These are phyloP conservation scores for Zarea fungicola DNA, from an alignment of 2,329 filamentous ascomycete genomes.

Conservation along the genomic window DNA sequence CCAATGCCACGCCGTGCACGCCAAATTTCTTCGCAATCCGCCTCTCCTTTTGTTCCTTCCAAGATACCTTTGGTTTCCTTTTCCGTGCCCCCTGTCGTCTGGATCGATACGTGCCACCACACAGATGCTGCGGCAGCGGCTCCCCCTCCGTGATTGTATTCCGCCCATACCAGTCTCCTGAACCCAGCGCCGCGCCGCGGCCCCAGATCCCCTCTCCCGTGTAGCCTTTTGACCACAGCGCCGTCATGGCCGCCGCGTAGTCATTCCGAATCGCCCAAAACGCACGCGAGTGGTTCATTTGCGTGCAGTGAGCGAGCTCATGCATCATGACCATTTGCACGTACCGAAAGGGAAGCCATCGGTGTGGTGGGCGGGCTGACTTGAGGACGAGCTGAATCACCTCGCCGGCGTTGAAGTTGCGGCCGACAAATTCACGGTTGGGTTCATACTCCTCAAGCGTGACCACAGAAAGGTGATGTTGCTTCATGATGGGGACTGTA, in stretches of 20 bases:
- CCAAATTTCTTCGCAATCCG: constrained; percentile 75
- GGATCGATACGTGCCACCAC: constrained; percentile 72
- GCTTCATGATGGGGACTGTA: constrained; percentile 63
- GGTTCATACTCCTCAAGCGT: constrained; percentile 76
- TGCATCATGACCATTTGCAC: constrained; percentile 97
- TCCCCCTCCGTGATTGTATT: constrained; percentile 50
- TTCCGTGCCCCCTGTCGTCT: constrained; percentile 52
- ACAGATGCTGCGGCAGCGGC: constrained; percentile 64
- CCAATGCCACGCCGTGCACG: constrained; percentile 60
- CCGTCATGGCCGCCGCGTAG: constrained; percentile 66
- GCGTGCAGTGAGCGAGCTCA: constrained; percentile 79
- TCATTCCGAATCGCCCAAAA: constrained; percentile 77
- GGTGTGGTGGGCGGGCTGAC: constrained; percentile 49
- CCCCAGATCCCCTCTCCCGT: constrained; percentile 83
- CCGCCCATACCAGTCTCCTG: constrained; percentile 42
- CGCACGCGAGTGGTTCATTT: constrained; percentile 81
- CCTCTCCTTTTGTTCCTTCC: constrained; percentile 65
- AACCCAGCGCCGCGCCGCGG: constrained; percentile 57
- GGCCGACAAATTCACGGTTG: constrained; percentile 77
- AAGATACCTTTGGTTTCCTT: constrained; percentile 49
- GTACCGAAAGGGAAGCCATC: constrained; percentile 76
- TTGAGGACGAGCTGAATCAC: constrained; percentile 80
- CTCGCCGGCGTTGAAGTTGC: constrained; percentile 87
- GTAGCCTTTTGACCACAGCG: constrained; percentile 64
- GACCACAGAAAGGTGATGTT: constrained; percentile 58